phyloP scores from a whole-genome alignment of 306 rosid genomes.

The Abrus pulchellus region DNA sequence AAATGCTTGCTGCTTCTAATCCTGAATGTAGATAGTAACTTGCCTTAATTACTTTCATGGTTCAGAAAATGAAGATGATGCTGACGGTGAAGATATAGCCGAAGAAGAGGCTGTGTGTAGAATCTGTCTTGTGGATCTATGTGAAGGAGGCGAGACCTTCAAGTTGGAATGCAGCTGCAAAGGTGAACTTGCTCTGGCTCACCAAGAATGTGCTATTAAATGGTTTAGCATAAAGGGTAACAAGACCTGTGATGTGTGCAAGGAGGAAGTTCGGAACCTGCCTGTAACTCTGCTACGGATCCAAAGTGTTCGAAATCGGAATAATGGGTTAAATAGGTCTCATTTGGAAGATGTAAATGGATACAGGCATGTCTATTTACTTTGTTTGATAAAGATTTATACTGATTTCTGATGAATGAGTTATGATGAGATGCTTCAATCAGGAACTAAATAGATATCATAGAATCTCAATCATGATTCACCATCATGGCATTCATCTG shows the following conservation, averaged over 20 bases:
- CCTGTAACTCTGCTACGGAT: constrained; percentile 89
- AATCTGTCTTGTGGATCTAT: constrained; percentile 85
- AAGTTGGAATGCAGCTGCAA: constrained; percentile 99
- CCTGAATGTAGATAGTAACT: constrained; percentile 13
- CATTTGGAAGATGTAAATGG: constrained; percentile 65
- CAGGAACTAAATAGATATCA: constrained; percentile 21
- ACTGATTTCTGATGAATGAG: constrained; percentile 13
- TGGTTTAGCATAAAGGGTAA: constrained; percentile 99
- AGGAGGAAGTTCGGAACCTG: constrained; percentile 85
- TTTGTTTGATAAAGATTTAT: constrained; percentile 16
- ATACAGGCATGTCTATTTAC: constrained; percentile 66
- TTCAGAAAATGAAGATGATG: constrained; percentile 65
- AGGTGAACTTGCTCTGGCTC: constrained; percentile 99
- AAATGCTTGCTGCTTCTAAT: not conserved
- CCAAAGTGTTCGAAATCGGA: constrained; percentile 74
- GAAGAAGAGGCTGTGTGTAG: constrained; percentile 98
- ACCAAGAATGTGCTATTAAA: constrained; percentile 93
- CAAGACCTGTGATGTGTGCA: constrained; percentile 94
- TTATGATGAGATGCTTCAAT: not conserved
- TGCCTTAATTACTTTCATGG: constrained; percentile 46
- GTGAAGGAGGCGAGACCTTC: constrained; percentile 98
- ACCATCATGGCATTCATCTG: not conserved
- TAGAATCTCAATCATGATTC: constrained; percentile 26
- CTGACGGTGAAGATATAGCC: constrained; percentile 88
- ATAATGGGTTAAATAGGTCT: constrained; percentile 63